phyloP scores from a whole-genome alignment of 2,329 filamentous ascomycete species.

The Monosporascus sp. region DNA sequence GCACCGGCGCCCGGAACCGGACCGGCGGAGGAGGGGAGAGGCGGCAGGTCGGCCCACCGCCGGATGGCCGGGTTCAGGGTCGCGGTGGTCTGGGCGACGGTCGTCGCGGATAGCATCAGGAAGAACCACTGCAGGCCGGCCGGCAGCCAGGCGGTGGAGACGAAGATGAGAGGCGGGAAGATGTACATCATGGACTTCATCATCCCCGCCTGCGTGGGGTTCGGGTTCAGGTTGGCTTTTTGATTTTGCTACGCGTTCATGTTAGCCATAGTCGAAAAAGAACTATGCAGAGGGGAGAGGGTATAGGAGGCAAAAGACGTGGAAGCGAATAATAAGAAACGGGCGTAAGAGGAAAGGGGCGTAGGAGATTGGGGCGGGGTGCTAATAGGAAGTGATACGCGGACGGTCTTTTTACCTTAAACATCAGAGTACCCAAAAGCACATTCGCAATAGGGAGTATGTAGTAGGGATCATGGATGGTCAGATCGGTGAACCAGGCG shows the following conservation, averaged over 20 bases:
- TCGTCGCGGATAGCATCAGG: constrained; percentile 30
- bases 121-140: constrained; percentile 47
- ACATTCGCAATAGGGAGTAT: constrained; percentile 63
- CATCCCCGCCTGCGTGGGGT: constrained; percentile 29
- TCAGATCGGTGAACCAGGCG: constrained; percentile 76
- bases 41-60: constrained; percentile 32
- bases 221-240: constrained; percentile 18
- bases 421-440: constrained; percentile 48
- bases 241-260: constrained; percentile 15
- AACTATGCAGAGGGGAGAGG: too few species aligned
- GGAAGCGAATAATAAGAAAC: not conserved
- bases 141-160: constrained; percentile 42
- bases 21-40: constrained; percentile 18
- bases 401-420: constrained; percentile 44
- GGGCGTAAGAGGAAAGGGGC: not conserved
- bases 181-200: constrained; percentile 37
- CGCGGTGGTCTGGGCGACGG: constrained; percentile 29
- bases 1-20: not conserved
- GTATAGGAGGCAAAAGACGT: too few species aligned
- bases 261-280: not conserved
- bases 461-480: constrained; percentile 70
- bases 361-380: not conserved
- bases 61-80: constrained; percentile 37
- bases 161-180: constrained; percentile 39
- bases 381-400: not conserved